phyloP scores from a whole-genome alignment of 176 grass and related monocot species.

The Puccinellia tenuiflora region DNA sequence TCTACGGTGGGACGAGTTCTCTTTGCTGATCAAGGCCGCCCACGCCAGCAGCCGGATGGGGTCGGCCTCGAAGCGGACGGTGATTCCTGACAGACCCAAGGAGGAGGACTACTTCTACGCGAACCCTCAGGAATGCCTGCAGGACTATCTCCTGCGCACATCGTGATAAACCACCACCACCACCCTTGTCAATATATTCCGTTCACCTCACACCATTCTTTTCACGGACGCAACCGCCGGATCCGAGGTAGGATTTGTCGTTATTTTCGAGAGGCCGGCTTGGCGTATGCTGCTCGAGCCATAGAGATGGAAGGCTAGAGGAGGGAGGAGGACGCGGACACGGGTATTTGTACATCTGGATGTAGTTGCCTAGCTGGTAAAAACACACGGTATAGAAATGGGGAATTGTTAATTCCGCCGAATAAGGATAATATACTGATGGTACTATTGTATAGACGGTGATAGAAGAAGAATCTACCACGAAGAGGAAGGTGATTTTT shows the following conservation, averaged over 20 bases:
- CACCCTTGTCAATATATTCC: constrained; percentile 12
- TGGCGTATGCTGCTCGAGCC: neutral
- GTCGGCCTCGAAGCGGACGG: constrained; percentile 44
- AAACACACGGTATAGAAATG: constrained; percentile 46
- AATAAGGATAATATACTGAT: constrained; percentile 36
- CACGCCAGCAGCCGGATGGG: constrained; percentile 71
- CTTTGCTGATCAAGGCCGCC: constrained; percentile 58
- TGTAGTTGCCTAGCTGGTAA: constrained; percentile 52
- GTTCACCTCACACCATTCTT: constrained; percentile 38
- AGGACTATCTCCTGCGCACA: constrained; percentile 22
- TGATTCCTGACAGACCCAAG: constrained; percentile 85
- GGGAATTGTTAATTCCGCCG: constrained; percentile 34
- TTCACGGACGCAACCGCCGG: neutral
- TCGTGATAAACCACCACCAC: constrained; percentile 28
- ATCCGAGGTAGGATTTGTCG: neutral
- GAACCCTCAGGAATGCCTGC: constrained; percentile 88
- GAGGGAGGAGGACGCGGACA: neutral
- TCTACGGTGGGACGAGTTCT: constrained; percentile 87
- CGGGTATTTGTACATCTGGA: neutral
- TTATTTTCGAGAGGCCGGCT: constrained; percentile 14
- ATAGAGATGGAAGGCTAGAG: constrained; percentile 8
- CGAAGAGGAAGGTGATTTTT: constrained; percentile 27
- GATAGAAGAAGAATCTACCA: constrained; percentile 20
- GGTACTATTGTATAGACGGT: constrained; percentile 56
- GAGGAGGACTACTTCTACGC: constrained; percentile 97